These are phyloP conservation scores for Sisymbrium irio DNA, from an alignment of 345 rosid species.

Conservation along the genomic window DNA sequence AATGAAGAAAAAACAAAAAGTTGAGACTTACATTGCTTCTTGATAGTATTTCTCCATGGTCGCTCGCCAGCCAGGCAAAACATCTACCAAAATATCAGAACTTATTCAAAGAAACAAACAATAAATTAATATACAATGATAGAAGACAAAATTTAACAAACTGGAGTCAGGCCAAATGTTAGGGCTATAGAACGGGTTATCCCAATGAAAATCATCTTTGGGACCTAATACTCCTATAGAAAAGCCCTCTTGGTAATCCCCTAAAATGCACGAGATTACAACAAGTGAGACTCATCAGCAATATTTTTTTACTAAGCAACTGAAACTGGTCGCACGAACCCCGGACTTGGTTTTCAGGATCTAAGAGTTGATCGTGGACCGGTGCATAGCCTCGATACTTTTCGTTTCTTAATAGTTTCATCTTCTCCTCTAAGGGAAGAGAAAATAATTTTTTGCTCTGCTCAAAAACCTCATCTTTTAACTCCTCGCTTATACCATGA, in stretches of 20 bases:
- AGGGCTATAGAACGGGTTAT: constrained; percentile 70
- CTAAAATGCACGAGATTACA: constrained; percentile 28
- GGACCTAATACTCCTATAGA: constrained; percentile 61
- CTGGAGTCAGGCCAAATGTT: constrained; percentile 75
- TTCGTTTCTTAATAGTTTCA: constrained; percentile 60
- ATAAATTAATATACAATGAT: neutral
- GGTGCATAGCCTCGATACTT: constrained; percentile 76
- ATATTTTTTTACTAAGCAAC: neutral
- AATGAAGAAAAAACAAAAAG: neutral
- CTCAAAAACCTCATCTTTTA: constrained; percentile 60
- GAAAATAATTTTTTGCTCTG: constrained; percentile 59
- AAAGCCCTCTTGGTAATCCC: constrained; percentile 86
- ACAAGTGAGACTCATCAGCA: neutral
- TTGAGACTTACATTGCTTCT: constrained; percentile 52
- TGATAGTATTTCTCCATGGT: constrained; percentile 18
- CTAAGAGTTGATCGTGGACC: constrained; percentile 40
- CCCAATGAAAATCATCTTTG: constrained; percentile 46
- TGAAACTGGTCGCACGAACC: constrained; percentile 8
- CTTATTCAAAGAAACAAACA: neutral
- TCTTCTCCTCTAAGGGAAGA: constrained; percentile 59
- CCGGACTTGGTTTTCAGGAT: constrained; percentile 14
- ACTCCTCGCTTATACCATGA: constrained; percentile 71
- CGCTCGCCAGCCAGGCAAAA: constrained; percentile 6
- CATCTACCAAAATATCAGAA: constrained; percentile 23
- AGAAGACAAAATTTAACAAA: constrained; percentile 16